Conservation (phyloP, 306 rosid genomes). For the Hippophae tibetana region DNA sequence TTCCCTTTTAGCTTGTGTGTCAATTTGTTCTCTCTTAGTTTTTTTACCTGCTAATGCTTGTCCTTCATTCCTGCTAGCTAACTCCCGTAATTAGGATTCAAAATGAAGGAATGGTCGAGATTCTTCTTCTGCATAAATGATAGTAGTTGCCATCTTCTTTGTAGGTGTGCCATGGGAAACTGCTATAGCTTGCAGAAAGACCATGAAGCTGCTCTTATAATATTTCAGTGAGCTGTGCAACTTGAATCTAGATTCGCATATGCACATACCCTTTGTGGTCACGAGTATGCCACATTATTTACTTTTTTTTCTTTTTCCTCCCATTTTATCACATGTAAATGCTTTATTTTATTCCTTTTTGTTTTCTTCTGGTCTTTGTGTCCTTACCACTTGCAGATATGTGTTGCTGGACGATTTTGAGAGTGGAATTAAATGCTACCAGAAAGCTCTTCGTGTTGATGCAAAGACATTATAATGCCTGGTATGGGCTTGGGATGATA, state of each 20-base stretch:
- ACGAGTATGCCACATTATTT: constrained; percentile 56
- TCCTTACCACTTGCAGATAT: constrained; percentile 40
- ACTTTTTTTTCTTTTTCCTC: not conserved
- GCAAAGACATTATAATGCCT: constrained; percentile 81
- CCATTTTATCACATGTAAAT: not conserved
- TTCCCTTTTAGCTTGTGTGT: not conserved
- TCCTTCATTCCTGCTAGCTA: too few relatives aligned
- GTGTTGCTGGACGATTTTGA: constrained; percentile 95
- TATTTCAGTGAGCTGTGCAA: constrained; percentile 94
- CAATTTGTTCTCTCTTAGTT: too few relatives aligned
- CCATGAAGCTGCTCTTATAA: constrained; percentile 59
- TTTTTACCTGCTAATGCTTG: too few relatives aligned
- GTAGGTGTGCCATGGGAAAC: constrained; percentile 67
- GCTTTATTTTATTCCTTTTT: too few relatives aligned
- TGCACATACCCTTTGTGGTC: constrained; percentile 99
- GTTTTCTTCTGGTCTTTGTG: constrained; percentile 19
- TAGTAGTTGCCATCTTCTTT: not conserved
- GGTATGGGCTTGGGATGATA: constrained; percentile 99
- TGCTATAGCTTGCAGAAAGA: constrained; percentile 61
- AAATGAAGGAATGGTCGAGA: too few relatives aligned
- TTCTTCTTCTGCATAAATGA: too few relatives aligned
- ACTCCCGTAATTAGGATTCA: too few relatives aligned
- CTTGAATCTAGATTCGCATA: constrained; percentile 87
- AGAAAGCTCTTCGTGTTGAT: constrained; percentile 84
- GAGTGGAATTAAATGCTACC: constrained; percentile 86